Evolutionary conservation across 805 yeast genomes (phyloP), one percentile per base, ranked within the genome.

Genomic region (Komagataella ulmi): DNA sequence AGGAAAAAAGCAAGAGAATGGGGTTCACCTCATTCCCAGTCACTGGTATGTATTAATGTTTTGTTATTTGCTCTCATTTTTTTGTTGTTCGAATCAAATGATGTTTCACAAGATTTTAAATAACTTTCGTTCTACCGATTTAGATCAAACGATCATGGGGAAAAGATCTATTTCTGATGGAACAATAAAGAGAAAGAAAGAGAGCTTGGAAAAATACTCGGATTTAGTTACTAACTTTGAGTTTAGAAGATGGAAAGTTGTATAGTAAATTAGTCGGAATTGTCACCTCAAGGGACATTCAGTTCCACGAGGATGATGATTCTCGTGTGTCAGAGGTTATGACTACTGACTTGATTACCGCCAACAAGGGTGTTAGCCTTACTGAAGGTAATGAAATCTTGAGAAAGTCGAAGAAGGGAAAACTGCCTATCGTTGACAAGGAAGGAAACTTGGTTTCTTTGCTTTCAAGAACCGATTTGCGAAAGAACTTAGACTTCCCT

Each of bases 91-190:
- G 55, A 44, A 65, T 59, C 52, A 55, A 44, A 65, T 81, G 87
- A 81, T 81, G 85, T 81, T 75, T 64, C 64, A 65, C 57, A 58
- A 63, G 60, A 61, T 56, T 52, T 55, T 67, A 65, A 68, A 76
- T 87, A 89, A 91, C 98, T 91, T 91, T 91, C 99, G 98, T 91
- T 91, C 99, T 91, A 84, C 98, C 96, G 97, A 84, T 66, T 71
- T 67, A 63, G 95, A 85, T 86, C 93, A 82, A 83, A 85, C 95
- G 93, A 89, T 86, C 95, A 79, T 88, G 97, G 71, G 95, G 97
- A 89, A 61, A 83, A 66, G 58, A 60, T 68, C 63, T 62, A 66
- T 59, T 63, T 61, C 81, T 75, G 78, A 69, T 52, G 48, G 45
- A 14, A 49, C 17, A 36, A 19, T 24, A n/a, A 36, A 43, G 45